Evolutionary conservation across 352 stramenopile genomes (phyloP).

Genomic region (Globisporangium uncinulatum): DNA sequence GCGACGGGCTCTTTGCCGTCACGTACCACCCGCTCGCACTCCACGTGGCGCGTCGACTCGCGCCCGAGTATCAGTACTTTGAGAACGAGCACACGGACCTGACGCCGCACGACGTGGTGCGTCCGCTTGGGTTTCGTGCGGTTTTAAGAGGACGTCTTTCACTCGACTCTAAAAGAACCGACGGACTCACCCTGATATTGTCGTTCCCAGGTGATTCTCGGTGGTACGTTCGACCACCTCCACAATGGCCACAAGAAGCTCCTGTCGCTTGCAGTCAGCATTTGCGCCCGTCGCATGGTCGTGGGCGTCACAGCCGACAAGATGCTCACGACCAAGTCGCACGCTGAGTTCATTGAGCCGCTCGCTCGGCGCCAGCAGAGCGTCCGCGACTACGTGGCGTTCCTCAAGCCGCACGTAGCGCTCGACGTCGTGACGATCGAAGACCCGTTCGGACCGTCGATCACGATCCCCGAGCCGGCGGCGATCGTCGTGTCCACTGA

Average conservation of each 20-base stretch:
- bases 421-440: constrained; percentile 72
- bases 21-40: constrained; percentile 61
- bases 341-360: constrained; percentile 67
- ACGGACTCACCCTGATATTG: background rate
- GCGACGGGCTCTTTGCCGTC: constrained; percentile 46
- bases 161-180: background rate
- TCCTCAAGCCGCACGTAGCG: constrained; percentile 57
- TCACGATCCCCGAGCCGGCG: constrained; percentile 57
- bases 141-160: background rate
- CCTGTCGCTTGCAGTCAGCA: constrained; percentile 62
- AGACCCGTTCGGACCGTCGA: constrained; percentile 82
- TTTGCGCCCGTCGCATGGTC: constrained; percentile 45
- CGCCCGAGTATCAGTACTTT: constrained; percentile 60
- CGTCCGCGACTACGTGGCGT: constrained; percentile 54
- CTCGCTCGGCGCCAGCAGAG: constrained; percentile 46
- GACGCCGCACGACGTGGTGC: constrained; percentile 40
- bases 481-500: constrained; percentile 86
- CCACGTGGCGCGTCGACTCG: constrained; percentile 40
- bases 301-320: constrained; percentile 75
- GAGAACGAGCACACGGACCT: constrained; percentile 59
- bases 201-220: constrained; percentile 40
- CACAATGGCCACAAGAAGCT: constrained; percentile 91
- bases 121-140: background rate
- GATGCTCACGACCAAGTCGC: constrained; percentile 77
- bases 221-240: constrained; percentile 88